Conservation (phyloP, 441 rosid species). For the Dalechampia spathulata region DNA sequence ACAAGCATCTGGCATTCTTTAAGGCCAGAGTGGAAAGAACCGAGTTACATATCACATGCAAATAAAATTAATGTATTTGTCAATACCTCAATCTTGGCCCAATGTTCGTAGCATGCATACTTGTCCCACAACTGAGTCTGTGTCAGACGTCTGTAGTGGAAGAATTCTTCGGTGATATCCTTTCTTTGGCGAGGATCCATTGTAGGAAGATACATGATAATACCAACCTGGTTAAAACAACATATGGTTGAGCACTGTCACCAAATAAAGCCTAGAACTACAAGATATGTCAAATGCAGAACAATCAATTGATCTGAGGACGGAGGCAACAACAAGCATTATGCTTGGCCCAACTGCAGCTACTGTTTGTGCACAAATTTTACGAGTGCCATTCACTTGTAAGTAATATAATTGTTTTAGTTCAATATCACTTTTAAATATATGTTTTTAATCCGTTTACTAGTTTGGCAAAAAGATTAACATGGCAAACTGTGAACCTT, state of each 20-base stretch:
- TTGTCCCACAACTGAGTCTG: conserved; percentile 65
- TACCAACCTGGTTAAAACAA: conserved; percentile 65
- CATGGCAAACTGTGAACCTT: neutral
- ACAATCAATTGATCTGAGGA: neutral
- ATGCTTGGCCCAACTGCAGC: neutral
- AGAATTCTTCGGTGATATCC: conserved; percentile 87
- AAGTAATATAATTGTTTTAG: neutral
- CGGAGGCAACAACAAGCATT: neutral
- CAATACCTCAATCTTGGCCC: conserved; percentile 96
- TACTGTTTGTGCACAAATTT: neutral
- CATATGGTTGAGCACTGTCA: neutral
- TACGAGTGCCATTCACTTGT: neutral
- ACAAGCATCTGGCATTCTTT: neutral
- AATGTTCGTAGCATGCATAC: conserved; percentile 82
- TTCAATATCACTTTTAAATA: neutral
- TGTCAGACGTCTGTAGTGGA: conserved; percentile 71
- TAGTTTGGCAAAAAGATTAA: too few species aligned
- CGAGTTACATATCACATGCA: neutral
- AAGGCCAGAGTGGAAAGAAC: neutral
- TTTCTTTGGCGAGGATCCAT: conserved; percentile 84
- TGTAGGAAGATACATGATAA: conserved; percentile 95
- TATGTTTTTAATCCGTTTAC: neutral
- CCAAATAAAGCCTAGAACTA: neutral
- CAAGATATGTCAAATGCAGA: neutral
- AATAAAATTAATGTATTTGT: too few species aligned